Conservation (phyloP, 441 rosid species). For the Euphorbia celastroides region DNA sequence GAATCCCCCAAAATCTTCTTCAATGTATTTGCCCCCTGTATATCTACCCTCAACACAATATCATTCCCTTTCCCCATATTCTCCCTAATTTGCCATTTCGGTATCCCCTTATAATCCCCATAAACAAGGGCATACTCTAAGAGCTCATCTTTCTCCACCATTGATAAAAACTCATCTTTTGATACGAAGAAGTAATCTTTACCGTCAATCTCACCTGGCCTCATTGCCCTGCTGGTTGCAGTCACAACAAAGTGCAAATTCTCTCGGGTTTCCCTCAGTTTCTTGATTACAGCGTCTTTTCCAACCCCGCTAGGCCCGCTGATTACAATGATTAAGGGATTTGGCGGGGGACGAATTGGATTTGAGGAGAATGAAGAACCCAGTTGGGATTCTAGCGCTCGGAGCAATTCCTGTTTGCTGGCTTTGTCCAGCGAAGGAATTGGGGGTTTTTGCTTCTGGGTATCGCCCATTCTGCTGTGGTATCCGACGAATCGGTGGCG, state of each 20-base stretch:
- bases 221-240: conserved; percentile 67
- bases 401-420: conserved; percentile 49
- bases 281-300: conserved; percentile 77
- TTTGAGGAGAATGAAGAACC: conserved; percentile 44
- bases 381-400: conserved; percentile 63
- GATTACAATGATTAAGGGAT: conserved; percentile 63
- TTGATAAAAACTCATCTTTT: conserved; percentile 57
- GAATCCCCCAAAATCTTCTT: conserved; percentile 53
- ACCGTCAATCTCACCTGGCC: conserved; percentile 74
- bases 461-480: conserved; percentile 42
- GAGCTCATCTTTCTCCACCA: conserved; percentile 67
- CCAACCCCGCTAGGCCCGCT: conserved; percentile 94
- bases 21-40: conserved; percentile 78
- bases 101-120: conserved; percentile 90
- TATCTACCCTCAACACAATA: conserved; percentile 79
- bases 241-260: conserved; percentile 85
- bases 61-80: conserved; percentile 64
- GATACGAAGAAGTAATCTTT: conserved; percentile 70
- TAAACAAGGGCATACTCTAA: conserved; percentile 82
- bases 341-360: conserved; percentile 48
- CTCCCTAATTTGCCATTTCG: conserved; percentile 56
- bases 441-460: conserved; percentile 31
- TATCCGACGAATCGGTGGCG: conserved; percentile 27
- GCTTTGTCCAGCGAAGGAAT: conserved; percentile 43
- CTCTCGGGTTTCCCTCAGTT: conserved; percentile 47